A percentile compares a stretch with the other conserved stretches of the same genome.
Conservation (phyloP, 202 grass and related monocot genomes). For the Sporobolus alterniflorus region DNA sequence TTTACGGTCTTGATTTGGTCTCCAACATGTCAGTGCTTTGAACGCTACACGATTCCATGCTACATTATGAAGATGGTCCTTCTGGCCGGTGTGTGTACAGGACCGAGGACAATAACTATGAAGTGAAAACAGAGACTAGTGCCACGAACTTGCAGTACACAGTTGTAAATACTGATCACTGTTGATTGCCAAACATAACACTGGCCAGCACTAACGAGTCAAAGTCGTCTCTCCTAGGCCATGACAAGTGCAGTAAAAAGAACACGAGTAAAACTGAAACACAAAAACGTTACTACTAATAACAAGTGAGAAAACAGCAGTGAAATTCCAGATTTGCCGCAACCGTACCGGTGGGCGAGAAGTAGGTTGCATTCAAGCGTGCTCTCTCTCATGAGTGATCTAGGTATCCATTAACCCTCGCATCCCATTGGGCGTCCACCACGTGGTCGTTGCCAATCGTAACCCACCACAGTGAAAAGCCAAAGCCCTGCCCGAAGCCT, state of each 20-base stretch:
- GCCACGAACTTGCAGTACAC: background rate
- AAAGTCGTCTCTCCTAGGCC: background rate
- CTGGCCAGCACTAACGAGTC: background rate
- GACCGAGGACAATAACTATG: background rate
- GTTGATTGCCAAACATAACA: background rate
- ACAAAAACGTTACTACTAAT: background rate
- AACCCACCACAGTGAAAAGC: constrained; percentile 5
- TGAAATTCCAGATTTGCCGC: background rate
- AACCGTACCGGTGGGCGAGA: constrained; percentile 15
- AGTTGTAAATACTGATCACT: background rate
- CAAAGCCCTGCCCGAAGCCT: background rate
- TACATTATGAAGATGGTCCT: constrained; percentile 47
- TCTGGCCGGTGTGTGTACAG: constrained; percentile 22
- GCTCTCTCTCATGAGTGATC: constrained; percentile 36
- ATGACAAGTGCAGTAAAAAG: background rate
- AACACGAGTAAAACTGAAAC: background rate
- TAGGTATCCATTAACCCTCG: background rate
- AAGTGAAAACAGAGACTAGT: background rate
- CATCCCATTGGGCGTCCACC: constrained; percentile 5
- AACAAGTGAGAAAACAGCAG: background rate
- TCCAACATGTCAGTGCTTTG: constrained; percentile 12
- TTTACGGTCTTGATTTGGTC: background rate
- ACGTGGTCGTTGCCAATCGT: constrained; percentile 46
- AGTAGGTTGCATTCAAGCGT: constrained; percentile 44
- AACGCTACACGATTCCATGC: constrained; percentile 29